Evolutionary conservation across 1,284 basidiomycete species (phyloP).

Genomic region (Grifola frondosa): DNA sequence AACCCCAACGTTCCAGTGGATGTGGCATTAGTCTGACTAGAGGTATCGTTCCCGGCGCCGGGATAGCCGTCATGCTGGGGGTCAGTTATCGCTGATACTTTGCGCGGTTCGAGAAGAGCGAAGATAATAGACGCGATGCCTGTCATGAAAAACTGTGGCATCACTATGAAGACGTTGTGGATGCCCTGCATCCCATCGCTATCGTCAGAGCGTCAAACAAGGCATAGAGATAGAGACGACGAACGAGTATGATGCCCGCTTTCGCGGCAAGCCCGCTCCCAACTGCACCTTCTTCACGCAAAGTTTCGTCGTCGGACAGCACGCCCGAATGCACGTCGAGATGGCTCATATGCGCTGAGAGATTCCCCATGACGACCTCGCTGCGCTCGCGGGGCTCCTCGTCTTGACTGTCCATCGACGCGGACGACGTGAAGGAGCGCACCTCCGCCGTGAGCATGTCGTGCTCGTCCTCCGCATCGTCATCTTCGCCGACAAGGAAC

Average conservation of each 20-base stretch:
- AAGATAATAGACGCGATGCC: slow-evolving; percentile 68
- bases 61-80: slow-evolving; percentile 26
- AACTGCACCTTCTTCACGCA: slow-evolving; percentile 9
- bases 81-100: slow-evolving; percentile 46
- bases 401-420: slow-evolving; percentile 26
- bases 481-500: slow-evolving; percentile 33
- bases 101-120: slow-evolving; percentile 62
- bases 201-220: slow-evolving; percentile 5
- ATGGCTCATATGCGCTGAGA: slow-evolving; percentile 44
- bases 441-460: slow-evolving; percentile 34
- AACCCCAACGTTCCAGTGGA: slow-evolving; percentile 14
- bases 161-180: slow-evolving; percentile 88
- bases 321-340: slow-evolving; percentile 31
- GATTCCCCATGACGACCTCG: slow-evolving; percentile 33
- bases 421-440: slow-evolving; percentile 29
- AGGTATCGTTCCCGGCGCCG: slow-evolving; percentile 29
- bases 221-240: slow-evolving; percentile 27
- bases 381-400: slow-evolving; percentile 28
- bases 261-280: slow-evolving; percentile 44
- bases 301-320: slow-evolving; percentile 16
- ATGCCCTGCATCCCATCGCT: slow-evolving; percentile 60
- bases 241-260: slow-evolving; percentile 86
- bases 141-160: slow-evolving; percentile 72
- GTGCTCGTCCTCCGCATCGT: slow-evolving; percentile 33
- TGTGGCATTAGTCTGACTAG: slow-evolving; percentile 13